phyloP scores from a whole-genome alignment of 2,329 filamentous ascomycete genomes.

The Aureobasidium leucospermi region DNA sequence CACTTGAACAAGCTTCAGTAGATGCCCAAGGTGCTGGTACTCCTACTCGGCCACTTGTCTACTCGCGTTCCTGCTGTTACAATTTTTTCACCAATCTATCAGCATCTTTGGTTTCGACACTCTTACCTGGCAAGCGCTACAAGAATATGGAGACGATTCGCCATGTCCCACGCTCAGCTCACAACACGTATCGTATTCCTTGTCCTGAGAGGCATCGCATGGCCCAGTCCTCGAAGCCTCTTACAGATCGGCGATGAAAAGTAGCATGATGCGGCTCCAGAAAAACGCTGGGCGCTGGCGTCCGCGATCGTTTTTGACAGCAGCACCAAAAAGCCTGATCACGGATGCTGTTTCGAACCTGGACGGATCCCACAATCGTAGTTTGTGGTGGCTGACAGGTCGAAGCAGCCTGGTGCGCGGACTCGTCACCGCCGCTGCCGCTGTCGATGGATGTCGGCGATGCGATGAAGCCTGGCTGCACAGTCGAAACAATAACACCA shows the following conservation, averaged over 20 bases:
- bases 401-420: not conserved
- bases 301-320: slow-evolving; percentile 5
- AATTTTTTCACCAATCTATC: no score
- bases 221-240: no score
- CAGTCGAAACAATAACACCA: no score
- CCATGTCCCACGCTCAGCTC: no score
- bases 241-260: not conserved
- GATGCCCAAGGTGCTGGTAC: not conserved
- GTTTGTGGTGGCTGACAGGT: no score
- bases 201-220: no score
- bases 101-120: not conserved
- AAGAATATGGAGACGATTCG: no score
- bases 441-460: not conserved
- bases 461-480: not conserved
- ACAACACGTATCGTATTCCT: no score
- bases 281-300: not conserved
- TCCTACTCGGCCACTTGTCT: not conserved
- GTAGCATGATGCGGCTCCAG: not conserved
- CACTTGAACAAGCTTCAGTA: not conserved
- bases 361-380: no score
- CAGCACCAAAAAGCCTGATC: not conserved
- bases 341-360: no score
- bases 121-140: no score
- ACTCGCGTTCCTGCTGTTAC: not conserved
- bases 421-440: not conserved